These are phyloP conservation scores for Gossypium ekmanianum DNA, from an alignment of 345 rosid genomes.

Conservation along the genomic window DNA sequence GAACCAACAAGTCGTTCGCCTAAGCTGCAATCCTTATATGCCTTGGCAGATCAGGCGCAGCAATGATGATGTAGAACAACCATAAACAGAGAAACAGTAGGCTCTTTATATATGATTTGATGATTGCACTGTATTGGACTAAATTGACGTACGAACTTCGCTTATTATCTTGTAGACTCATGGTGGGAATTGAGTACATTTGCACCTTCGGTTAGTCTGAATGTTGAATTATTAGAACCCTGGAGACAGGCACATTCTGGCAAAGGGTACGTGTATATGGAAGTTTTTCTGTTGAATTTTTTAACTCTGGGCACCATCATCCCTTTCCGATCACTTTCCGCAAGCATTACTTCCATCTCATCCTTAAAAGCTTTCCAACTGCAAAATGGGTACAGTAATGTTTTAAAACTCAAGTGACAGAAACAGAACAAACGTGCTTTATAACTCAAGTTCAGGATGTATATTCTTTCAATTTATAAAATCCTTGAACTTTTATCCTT, in stretches of 20 bases:
- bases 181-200: conserved; percentile 10
- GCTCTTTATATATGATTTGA: not conserved
- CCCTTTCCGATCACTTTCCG: conserved; percentile 83
- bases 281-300: conserved; percentile 81
- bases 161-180: conserved; percentile 17
- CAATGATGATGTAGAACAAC: not conserved
- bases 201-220: conserved; percentile 23
- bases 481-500: not conserved
- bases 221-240: conserved; percentile 43
- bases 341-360: conserved; percentile 64
- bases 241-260: conserved; percentile 85
- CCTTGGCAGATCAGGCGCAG: conserved; percentile 14
- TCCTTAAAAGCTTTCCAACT: conserved; percentile 75
- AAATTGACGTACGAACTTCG: no score
- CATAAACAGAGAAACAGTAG: not conserved
- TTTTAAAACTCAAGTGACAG: not conserved
- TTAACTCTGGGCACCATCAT: conserved; percentile 71
- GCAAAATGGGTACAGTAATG: conserved; percentile 28
- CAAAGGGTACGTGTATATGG: conserved; percentile 77
- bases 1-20: conserved; percentile 10
- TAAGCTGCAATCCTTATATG: conserved; percentile 5
- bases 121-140: conserved; percentile 12
- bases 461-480: not conserved
- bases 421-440: not conserved
- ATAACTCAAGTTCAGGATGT: not conserved